Percentiles rank a stretch among this genome's conserved stretches.
phyloP scores from a whole-genome alignment of 2,329 filamentous ascomycete genomes.

The Ophidiomyces ophidiicola region DNA sequence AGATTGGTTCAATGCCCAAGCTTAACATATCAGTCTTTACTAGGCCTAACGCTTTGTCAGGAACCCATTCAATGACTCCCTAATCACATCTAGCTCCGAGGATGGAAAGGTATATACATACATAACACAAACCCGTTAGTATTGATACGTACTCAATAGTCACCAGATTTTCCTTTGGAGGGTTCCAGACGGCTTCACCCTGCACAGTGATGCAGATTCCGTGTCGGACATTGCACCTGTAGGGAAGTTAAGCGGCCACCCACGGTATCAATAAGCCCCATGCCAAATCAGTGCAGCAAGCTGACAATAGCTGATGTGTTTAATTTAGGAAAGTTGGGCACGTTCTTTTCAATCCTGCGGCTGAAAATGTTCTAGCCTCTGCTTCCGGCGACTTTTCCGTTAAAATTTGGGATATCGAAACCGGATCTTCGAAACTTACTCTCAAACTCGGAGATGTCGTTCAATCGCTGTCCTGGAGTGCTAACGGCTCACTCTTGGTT shows the following conservation, averaged over 20 bases:
- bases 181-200: constrained; percentile 75
- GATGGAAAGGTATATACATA: constrained; percentile 60
- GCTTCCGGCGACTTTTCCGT: constrained; percentile 89
- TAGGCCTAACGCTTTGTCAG: constrained; percentile 36
- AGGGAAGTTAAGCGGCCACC: constrained; percentile 72
- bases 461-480: constrained; percentile 92
- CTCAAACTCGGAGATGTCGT: constrained; percentile 86
- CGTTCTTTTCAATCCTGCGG: constrained; percentile 92
- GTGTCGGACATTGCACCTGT: constrained; percentile 68
- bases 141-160: neutral
- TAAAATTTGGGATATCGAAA: constrained; percentile 88
- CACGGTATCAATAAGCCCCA: constrained; percentile 46
- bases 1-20: constrained; percentile 60
- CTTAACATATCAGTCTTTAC: neutral
- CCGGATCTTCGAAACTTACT: constrained; percentile 59
- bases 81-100: constrained; percentile 89
- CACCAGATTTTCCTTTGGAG: constrained; percentile 74
- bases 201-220: constrained; percentile 68
- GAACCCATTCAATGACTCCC: constrained; percentile 89
- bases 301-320: neutral
- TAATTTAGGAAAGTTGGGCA: constrained; percentile 78
- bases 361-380: constrained; percentile 88
- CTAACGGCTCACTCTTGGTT: constrained; percentile 69
- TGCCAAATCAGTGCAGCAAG: neutral
- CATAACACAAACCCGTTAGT: constrained; percentile 13